phyloP scores from a whole-genome alignment of 208 protist species.

The Trypanosoma conorhini region DNA sequence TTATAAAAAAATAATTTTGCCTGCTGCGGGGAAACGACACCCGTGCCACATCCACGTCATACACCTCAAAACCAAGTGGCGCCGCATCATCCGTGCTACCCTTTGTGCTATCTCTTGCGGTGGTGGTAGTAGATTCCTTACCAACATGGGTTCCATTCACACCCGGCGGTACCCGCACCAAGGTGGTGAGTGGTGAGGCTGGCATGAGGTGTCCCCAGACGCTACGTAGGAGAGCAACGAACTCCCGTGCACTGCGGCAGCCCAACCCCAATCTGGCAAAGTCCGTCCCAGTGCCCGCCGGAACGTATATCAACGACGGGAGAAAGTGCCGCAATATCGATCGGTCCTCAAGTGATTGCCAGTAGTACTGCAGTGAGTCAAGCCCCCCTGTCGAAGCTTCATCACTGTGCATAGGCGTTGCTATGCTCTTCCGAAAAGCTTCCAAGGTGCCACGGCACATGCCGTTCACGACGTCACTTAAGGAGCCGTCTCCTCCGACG shows the following conservation, averaged over 20 bases:
- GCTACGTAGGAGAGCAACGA: slow-evolving; percentile 28
- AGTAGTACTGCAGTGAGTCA: slow-evolving; percentile 31
- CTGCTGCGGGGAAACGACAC: slow-evolving; percentile 74
- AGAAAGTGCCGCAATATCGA: slow-evolving; percentile 60
- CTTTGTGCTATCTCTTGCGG: neutral
- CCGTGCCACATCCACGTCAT: slow-evolving; percentile 66
- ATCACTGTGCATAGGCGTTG: neutral
- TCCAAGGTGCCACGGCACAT: slow-evolving; percentile 56
- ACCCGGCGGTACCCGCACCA: no score
- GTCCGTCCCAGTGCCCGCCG: slow-evolving; percentile 70
- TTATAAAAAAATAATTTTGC: slow-evolving; percentile 70
- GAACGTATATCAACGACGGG: slow-evolving; percentile 63
- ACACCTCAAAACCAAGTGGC: slow-evolving; percentile 23
- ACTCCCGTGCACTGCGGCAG: slow-evolving; percentile 42
- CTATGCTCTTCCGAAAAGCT: slow-evolving; percentile 20
- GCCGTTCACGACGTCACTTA: slow-evolving; percentile 81
- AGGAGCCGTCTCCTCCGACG: slow-evolving; percentile 78
- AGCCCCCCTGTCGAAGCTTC: neutral
- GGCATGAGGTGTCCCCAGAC: slow-evolving; percentile 4
- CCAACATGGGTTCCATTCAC: neutral
- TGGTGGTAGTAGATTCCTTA: neutral
- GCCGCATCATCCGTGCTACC: neutral
- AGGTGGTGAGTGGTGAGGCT: neutral
- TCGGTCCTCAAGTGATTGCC: slow-evolving; percentile 42
- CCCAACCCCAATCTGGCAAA: slow-evolving; percentile 75